A percentile compares a stretch with the other conserved stretches of the same genome.
phyloP scores from a whole-genome alignment of 345 rosid genomes.

The Excoecaria agallocha region DNA sequence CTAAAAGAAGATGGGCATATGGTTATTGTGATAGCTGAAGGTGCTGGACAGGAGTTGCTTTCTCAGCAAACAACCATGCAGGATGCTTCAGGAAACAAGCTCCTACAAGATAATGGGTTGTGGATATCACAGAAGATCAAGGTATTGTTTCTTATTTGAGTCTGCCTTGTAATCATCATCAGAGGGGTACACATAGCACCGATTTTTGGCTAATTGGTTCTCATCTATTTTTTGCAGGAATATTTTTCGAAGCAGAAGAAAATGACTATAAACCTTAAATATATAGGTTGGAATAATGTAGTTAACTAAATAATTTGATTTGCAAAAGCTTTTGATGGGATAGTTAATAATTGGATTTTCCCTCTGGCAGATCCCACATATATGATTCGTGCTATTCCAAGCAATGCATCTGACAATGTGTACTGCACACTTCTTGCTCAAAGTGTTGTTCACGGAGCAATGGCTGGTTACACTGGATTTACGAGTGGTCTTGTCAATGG shows the following conservation, averaged over 20 bases:
- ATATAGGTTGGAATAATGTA: conserved; percentile 47
- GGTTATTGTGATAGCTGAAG: conserved; percentile 87
- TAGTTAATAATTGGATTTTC: conserved; percentile 10
- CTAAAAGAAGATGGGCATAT: conserved; percentile 73
- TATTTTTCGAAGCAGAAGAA: conserved; percentile 49
- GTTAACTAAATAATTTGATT: not conserved
- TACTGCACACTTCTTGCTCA: conserved; percentile 94
- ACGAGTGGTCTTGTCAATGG: conserved; percentile 78
- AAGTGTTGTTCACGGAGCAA: conserved; percentile 82
- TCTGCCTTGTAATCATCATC: not conserved
- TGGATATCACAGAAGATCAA: conserved; percentile 67
- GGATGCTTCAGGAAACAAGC: conserved; percentile 88
- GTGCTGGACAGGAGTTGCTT: conserved; percentile 76
- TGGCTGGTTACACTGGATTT: conserved; percentile 93
- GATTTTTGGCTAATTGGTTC: not conserved
- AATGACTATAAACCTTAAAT: conserved; percentile 70
- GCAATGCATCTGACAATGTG: conserved; percentile 87
- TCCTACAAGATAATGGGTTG: conserved; percentile 74
- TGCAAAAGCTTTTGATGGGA: not conserved
- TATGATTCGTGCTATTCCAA: conserved; percentile 84
- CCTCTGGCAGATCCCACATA: conserved; percentile 71
- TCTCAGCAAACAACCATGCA: conserved; percentile 43
- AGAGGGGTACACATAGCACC: not conserved
- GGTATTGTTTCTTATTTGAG: conserved; percentile 29
- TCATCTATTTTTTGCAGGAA: conserved; percentile 35